Conservation (phyloP, 2,329 filamentous ascomycete species). For the Sphaerulina musiva region DNA sequence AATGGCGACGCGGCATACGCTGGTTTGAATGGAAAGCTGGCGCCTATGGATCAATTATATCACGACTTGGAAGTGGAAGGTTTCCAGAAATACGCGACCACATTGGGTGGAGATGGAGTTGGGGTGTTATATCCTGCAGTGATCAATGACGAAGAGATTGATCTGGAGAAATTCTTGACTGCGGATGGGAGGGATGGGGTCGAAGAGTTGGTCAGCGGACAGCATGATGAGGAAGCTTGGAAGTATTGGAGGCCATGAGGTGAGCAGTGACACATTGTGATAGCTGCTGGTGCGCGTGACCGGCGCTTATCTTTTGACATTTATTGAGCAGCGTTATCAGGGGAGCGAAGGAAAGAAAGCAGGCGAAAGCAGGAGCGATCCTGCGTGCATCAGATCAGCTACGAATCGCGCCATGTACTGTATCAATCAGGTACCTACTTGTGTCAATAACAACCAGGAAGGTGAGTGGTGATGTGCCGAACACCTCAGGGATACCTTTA, state of each 20-base stretch:
- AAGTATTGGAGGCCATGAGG: constrained; percentile 33
- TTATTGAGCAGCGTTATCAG: not conserved
- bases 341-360: not conserved
- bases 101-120: constrained; percentile 84
- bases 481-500: not conserved
- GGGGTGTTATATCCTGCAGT: constrained; percentile 92
- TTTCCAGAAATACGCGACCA: constrained; percentile 81
- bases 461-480: constrained; percentile 1
- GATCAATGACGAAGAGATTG: constrained; percentile 87
- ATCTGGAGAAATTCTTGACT: constrained; percentile 78
- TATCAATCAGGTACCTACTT: too few relatives aligned
- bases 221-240: constrained; percentile 30
- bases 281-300: not conserved
- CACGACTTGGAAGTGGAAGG: constrained; percentile 52
- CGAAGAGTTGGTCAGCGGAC: constrained; percentile 68
- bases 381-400: not conserved
- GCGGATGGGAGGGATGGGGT: constrained; percentile 80
- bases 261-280: not conserved
- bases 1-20: constrained; percentile 15
- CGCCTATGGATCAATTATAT: constrained; percentile 54
- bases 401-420: not conserved
- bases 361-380: not conserved
- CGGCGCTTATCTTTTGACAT: not conserved
- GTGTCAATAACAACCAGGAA: too few relatives aligned
- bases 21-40: not conserved